Evolutionary conservation across 176 grass and related monocot genomes (phyloP), one percentile per base, ranked within the genome.

Genomic region (Rhynchospora tenuis): DNA sequence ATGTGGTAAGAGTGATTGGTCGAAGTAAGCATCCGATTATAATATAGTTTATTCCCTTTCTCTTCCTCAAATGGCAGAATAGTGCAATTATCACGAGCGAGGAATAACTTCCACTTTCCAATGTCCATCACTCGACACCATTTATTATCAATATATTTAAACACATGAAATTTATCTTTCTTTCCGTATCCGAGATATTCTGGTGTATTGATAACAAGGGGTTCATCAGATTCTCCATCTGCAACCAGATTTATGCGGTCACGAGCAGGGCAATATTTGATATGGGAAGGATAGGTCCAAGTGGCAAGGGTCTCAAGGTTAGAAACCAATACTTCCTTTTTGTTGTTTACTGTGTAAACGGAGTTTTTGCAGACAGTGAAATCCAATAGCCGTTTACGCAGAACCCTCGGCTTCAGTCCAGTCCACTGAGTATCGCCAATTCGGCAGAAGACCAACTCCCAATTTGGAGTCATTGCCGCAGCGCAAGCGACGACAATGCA

Each of bases 61-160:
- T 20, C 22, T 64, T 47, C 17, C 33, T 81, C 45, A 19, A 16
- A 26, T 45, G 64, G 15, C n/a, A 81, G 3, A 4, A 64, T 31
- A 63, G 5, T 27, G 47, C n/a, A 62, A 24, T 73, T 2, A 73
- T 26, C 1, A 46, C 1, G 12, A 59, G 19, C 26, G n/a, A 81
- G 33, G 48, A 64, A 45, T 16, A 81, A 5, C 7, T 28, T 33
- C 63, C 20, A 15, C 2, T 81, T 63, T 42, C n/a, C 79, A 64
- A 65, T 63, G 23, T 81, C 46, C 60, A 45, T 81, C 15, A 64
- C 59, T 23, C 38, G 33, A 59, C 38, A n/a, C 79, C 78, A 81
- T 64, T 9, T 4, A 38, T 38, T 14, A 24, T 44, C 69, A 38
- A 38, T 38, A 38, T 38, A 73, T 20, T 73, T 9, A 48, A 26